Conservation (phyloP, 192 early-diverging fungal species). For the Diversispora eburnea region DNA sequence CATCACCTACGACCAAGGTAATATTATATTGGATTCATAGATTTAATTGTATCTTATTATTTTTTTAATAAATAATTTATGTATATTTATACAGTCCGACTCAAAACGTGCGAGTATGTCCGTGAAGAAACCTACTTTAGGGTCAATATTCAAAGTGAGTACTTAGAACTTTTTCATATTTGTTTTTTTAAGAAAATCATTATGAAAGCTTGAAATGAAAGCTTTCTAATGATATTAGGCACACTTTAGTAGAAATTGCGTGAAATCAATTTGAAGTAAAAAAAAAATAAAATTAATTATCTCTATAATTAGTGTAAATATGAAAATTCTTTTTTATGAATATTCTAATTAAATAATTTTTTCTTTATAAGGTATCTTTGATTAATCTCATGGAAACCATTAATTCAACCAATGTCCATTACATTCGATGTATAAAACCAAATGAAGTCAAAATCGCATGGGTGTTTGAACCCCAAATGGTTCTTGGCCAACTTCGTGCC, state of each 20-base stretch:
- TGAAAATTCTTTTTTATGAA: not conserved
- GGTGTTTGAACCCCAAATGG: conserved; percentile 92
- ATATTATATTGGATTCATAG: not conserved
- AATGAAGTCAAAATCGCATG: conserved; percentile 93
- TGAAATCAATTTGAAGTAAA: too few species aligned
- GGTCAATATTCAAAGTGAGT: conserved; percentile 88
- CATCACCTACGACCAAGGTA: conserved; percentile 43
- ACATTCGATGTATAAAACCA: conserved; percentile 99
- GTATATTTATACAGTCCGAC: conserved; percentile 14
- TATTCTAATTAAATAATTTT: not conserved
- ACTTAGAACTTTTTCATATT: not conserved
- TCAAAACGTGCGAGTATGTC: conserved; percentile 51
- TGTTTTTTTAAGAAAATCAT: not conserved
- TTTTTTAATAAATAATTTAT: not conserved
- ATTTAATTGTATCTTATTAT: not conserved
- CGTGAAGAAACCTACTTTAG: conserved; percentile 84
- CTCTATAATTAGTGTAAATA: not conserved
- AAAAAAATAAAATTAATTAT: not conserved
- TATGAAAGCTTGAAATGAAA: too few species aligned
- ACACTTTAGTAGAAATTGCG: too few species aligned
- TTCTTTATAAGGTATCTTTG: conserved; percentile 57
- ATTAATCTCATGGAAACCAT: conserved; percentile 95
- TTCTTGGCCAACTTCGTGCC: conserved; percentile 88
- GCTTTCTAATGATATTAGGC: too few species aligned
- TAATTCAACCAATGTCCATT: conserved; percentile 87